These are phyloP conservation scores for Epichloe sp. DNA, from an alignment of 2,329 filamentous ascomycete genomes.

Conservation along the genomic window DNA sequence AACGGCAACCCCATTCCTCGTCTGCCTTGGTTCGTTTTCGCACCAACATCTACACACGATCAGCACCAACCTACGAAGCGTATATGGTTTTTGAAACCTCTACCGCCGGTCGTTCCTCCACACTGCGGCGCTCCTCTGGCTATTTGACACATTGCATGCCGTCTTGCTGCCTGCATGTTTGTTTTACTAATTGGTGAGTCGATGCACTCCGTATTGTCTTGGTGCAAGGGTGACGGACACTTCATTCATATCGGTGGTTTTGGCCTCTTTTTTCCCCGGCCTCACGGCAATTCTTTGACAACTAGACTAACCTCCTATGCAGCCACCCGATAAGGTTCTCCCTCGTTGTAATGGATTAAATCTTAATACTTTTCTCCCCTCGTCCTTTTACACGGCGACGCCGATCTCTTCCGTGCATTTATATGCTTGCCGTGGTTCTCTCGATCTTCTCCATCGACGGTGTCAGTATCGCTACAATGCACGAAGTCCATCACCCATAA, in stretches of 20 bases:
- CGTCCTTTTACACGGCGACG: neutral
- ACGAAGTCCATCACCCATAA: slow-evolving; percentile 8
- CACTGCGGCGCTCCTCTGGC: neutral
- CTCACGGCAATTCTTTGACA: neutral
- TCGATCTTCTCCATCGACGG: slow-evolving; percentile 1
- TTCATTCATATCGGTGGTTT: slow-evolving; percentile 1
- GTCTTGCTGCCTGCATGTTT: neutral
- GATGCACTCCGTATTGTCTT: slow-evolving; percentile 1
- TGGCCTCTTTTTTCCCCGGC: neutral
- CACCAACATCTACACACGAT: slow-evolving; percentile 13
- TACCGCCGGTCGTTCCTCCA: neutral
- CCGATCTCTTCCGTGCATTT: neutral
- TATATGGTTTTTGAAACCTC: slow-evolving; percentile 7
- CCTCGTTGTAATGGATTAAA: neutral
- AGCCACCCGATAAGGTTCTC: neutral
- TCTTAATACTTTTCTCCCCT: neutral
- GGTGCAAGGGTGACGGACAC: slow-evolving; percentile 4
- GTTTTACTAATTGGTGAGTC: slow-evolving; percentile 4
- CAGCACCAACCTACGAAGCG: slow-evolving; percentile 7
- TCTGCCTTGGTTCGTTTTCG: slow-evolving; percentile 10
- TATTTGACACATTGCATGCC: slow-evolving; percentile 2
- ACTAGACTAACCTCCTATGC: neutral
- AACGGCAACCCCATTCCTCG: slow-evolving; percentile 15
- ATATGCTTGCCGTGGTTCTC: neutral
- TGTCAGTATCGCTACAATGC: slow-evolving; percentile 11